A percentile compares a stretch with the other conserved stretches of the same genome.
phyloP scores from a whole-genome alignment of 2,329 filamentous ascomycete genomes.

The Curvularia spicifera region DNA sequence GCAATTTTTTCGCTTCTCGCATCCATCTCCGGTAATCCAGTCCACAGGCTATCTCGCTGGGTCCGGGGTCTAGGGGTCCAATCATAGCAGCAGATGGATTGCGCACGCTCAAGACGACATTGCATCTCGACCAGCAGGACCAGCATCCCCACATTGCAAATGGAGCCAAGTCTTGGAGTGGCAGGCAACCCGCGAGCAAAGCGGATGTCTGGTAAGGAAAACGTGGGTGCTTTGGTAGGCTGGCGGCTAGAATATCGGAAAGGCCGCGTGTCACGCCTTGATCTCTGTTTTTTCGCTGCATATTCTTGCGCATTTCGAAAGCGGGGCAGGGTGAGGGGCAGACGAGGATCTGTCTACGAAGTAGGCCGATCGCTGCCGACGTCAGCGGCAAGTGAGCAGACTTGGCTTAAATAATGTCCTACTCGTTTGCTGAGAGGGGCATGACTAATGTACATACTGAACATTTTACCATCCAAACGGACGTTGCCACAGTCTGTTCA shows the following conservation, averaged over 20 bases:
- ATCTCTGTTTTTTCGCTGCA: not conserved
- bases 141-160: slow-evolving; percentile 1
- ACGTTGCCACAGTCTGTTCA: not conserved
- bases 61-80: slow-evolving; percentile 3
- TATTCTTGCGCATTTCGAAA: slow-evolving; percentile 7
- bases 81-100: not conserved
- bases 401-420: not conserved
- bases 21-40: slow-evolving; percentile 23
- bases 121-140: not conserved
- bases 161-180: not conserved
- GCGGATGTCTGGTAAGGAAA: not conserved
- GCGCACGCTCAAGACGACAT: not conserved
- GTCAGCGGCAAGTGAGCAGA: not conserved
- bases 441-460: not conserved
- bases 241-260: not conserved
- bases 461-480: not conserved
- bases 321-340: slow-evolving; percentile 5
- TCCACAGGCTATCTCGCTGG: not conserved
- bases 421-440: not conserved
- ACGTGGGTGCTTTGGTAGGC: slow-evolving; percentile 13
- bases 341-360: not conserved
- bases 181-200: not conserved
- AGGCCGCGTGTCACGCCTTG: not conserved
- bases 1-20: slow-evolving; percentile 1
- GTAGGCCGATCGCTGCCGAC: not conserved